Evolutionary conservation across 148 eudicot species (phyloP), one percentile per base, ranked within the genome.

Genomic region (Cornus kousa): DNA sequence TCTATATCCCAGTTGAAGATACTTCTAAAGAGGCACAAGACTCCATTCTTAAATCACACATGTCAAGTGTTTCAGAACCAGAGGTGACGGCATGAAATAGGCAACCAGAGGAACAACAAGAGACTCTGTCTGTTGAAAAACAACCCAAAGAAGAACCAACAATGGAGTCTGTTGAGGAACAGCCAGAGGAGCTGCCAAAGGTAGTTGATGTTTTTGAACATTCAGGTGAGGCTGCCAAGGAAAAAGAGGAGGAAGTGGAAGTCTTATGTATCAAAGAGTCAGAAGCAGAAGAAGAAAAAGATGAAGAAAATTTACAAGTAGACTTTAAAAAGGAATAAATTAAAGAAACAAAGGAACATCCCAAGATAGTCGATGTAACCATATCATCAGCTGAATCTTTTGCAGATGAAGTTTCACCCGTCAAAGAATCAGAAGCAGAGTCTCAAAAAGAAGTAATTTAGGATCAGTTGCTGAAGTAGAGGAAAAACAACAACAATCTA

Each of bases 101-200:
- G 43, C 50, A 37, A 68, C 80, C 57, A 55, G 68, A 50, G 60
- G 70, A 40, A 28, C 55, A 20, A 71, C 74, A 16, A 5, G 32
- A 13, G 22, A 71, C 2, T 10, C 70, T 24, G 24, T 65, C 35
- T 37, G 57, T 64, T 75, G 70, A 75, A 65, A 62, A 73, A 72
- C 28, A 68, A 11, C 55, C 64, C 7, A 55, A 72, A 48, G 80
- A 67, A 76, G 68, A 78, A 22, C 72, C 80, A 2, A 43, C 82
- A 60, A 74, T 53, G 35, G 84, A 79, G 62, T 64, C 70, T n/a
- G 70, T 40, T 65, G 89, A 79, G 62, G 76, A 83, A 72, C 81
- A 74, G 72, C 66, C 57, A 12, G 80, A 83, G 37, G 85, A 76
- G 75, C 48, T 57, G 72, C 75, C 73, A 39, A 32, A 72, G 79